phyloP scores from a whole-genome alignment of 2,329 filamentous ascomycete genomes.

The Coniochaeta sp. region DNA sequence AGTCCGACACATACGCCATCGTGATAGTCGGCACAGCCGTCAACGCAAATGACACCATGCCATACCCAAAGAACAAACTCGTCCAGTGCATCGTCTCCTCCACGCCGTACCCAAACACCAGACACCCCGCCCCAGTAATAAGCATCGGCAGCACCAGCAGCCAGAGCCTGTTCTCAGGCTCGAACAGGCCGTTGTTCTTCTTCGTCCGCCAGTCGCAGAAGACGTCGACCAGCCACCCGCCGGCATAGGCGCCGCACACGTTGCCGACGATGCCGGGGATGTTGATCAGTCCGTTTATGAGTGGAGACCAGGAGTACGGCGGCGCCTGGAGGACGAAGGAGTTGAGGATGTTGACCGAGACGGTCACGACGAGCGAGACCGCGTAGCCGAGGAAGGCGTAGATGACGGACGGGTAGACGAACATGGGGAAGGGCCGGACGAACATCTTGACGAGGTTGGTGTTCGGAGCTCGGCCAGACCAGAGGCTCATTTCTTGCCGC shows the following conservation, averaged over 20 bases:
- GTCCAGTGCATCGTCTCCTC: slow-evolving; percentile 32
- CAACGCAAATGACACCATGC: slow-evolving; percentile 34
- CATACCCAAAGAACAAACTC: slow-evolving; percentile 36
- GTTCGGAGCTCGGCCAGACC: slow-evolving; percentile 16
- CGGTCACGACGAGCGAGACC: slow-evolving; percentile 20
- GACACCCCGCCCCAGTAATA: slow-evolving; percentile 32
- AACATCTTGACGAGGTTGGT: slow-evolving; percentile 19
- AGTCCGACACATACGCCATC: slow-evolving; percentile 35
- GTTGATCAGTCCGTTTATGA: slow-evolving; percentile 24
- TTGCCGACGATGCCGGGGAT: slow-evolving; percentile 31
- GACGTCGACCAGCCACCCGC: slow-evolving; percentile 33
- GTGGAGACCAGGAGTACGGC: slow-evolving; percentile 22
- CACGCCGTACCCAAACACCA: slow-evolving; percentile 37
- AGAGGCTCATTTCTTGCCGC: slow-evolving; percentile 18
- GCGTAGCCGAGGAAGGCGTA: slow-evolving; percentile 23
- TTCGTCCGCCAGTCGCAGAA: slow-evolving; percentile 33
- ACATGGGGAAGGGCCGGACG: slow-evolving; percentile 21
- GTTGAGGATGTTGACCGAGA: slow-evolving; percentile 23
- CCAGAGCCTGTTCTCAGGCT: slow-evolving; percentile 35
- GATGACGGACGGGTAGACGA: slow-evolving; percentile 22
- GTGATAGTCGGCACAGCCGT: slow-evolving; percentile 34
- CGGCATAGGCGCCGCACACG: slow-evolving; percentile 30
- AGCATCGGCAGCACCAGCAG: slow-evolving; percentile 31
- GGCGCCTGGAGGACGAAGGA: slow-evolving; percentile 23
- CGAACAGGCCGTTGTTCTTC: slow-evolving; percentile 32